Evolutionary conservation across 2,329 filamentous ascomycete species (phyloP).

Genomic region (Penicillium sp.): DNA sequence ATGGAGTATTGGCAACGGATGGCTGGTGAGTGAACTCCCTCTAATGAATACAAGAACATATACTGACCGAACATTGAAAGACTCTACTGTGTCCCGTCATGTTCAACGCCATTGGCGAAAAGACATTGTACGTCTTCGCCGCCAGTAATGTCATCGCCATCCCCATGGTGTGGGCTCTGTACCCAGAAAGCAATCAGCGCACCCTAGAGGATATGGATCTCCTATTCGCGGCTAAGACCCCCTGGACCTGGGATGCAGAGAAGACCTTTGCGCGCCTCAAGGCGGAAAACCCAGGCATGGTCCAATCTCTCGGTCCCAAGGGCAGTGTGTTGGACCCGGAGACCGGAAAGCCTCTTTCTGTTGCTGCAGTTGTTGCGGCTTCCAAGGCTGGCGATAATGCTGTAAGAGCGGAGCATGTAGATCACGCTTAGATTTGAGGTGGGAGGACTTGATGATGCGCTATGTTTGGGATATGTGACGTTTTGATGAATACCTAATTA

Average conservation of each 20-base stretch:
- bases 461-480: background rate
- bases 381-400: slow-evolving; percentile 8
- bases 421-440: slow-evolving; percentile 11
- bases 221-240: slow-evolving; percentile 65
- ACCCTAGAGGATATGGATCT: slow-evolving; percentile 75
- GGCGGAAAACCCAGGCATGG: slow-evolving; percentile 57
- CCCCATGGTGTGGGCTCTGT: slow-evolving; percentile 70
- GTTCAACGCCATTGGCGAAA: slow-evolving; percentile 64
- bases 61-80: slow-evolving; percentile 23
- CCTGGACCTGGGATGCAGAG: slow-evolving; percentile 72
- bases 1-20: slow-evolving; percentile 74
- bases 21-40: slow-evolving; percentile 47
- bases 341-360: slow-evolving; percentile 24
- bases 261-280: slow-evolving; percentile 63
- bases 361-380: slow-evolving; percentile 1
- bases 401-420: slow-evolving; percentile 20
- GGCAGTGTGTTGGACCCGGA: slow-evolving; percentile 36
- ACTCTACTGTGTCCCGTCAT: slow-evolving; percentile 59
- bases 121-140: slow-evolving; percentile 73
- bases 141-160: slow-evolving; percentile 66
- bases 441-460: background rate
- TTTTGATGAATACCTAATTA: background rate
- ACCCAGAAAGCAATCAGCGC: slow-evolving; percentile 71
- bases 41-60: slow-evolving; percentile 20
- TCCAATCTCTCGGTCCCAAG: slow-evolving; percentile 40